Percentiles rank a stretch among this genome's conserved stretches.
These are phyloP conservation scores for Trametes polyzona DNA, from an alignment of 1,284 basidiomycete species.

Conservation along the genomic window DNA sequence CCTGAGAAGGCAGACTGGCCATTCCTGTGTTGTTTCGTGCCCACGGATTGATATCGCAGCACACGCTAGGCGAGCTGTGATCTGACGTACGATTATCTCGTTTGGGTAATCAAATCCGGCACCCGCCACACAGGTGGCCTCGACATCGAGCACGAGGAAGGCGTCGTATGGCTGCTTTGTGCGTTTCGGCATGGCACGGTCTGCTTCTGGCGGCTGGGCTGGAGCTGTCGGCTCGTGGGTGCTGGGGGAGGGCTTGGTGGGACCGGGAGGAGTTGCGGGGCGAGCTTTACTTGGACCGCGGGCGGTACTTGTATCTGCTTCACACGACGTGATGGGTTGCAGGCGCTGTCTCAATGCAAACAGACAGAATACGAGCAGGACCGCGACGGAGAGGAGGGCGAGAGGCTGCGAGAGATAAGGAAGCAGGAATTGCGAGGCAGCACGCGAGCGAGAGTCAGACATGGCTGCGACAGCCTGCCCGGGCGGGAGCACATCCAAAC, in stretches of 20 bases:
- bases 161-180: conserved; percentile 66
- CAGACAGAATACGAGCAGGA: conserved; percentile 4
- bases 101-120: conserved; percentile 53
- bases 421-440: not conserved
- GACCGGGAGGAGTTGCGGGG: conserved; percentile 4
- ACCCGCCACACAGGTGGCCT: conserved; percentile 83
- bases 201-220: not conserved
- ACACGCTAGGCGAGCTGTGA: not conserved
- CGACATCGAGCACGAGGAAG: conserved; percentile 84
- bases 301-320: conserved; percentile 15
- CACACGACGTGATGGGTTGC: conserved; percentile 18
- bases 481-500: not conserved
- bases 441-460: conserved; percentile 4
- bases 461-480: conserved; percentile 6
- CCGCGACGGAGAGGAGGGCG: not conserved
- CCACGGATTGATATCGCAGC: not conserved
- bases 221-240: not conserved
- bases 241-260: not conserved
- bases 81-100: conserved; percentile 84
- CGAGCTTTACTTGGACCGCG: not conserved
- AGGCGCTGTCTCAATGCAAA: conserved; percentile 12
- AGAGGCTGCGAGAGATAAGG: not conserved
- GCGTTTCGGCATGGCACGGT: conserved; percentile 16
- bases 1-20: conserved; percentile 84
- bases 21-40: conserved; percentile 62